A percentile compares a stretch with the other conserved stretches of the same genome.
These are phyloP conservation scores for Ilex asprella DNA, from an alignment of 257 asterid species.

Conservation along the genomic window DNA sequence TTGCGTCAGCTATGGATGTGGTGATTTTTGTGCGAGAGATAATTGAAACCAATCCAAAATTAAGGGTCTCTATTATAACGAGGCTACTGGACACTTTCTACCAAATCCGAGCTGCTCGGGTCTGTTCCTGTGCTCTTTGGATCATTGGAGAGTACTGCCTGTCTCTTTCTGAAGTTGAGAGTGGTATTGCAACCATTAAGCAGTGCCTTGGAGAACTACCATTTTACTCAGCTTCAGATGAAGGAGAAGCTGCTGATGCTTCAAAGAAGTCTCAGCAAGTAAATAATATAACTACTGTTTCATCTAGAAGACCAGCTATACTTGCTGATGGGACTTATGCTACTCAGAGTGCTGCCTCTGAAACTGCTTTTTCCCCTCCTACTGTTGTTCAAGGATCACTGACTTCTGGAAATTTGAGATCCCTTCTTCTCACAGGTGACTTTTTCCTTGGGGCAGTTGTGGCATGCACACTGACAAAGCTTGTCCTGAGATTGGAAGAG, in stretches of 20 bases:
- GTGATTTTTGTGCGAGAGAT: conserved; percentile 81
- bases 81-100: conserved; percentile 83
- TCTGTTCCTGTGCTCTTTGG: conserved; percentile 94
- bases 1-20: conserved; percentile 87
- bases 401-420: conserved; percentile 65
- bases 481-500: conserved; percentile 73
- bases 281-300: conserved; percentile 55
- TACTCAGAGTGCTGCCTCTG: conserved; percentile 97
- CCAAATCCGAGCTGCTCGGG: conserved; percentile 89
- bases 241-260: conserved; percentile 64
- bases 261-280: conserved; percentile 68
- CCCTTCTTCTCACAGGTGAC: conserved; percentile 87
- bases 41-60: conserved; percentile 80
- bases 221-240: conserved; percentile 70
- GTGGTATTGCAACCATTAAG: conserved; percentile 72
- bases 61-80: conserved; percentile 77
- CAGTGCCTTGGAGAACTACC: conserved; percentile 95
- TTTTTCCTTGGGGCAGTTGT: conserved; percentile 90
- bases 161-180: conserved; percentile 87
- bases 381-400: conserved; percentile 70
- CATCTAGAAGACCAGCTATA: conserved; percentile 89
- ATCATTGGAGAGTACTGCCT: conserved; percentile 82
- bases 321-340: conserved; percentile 97
- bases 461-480: conserved; percentile 78
- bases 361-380: conserved; percentile 78